Base-by-base conservation (phyloP, 805 yeast genomes). In the Yarrowia sp. region DNA sequence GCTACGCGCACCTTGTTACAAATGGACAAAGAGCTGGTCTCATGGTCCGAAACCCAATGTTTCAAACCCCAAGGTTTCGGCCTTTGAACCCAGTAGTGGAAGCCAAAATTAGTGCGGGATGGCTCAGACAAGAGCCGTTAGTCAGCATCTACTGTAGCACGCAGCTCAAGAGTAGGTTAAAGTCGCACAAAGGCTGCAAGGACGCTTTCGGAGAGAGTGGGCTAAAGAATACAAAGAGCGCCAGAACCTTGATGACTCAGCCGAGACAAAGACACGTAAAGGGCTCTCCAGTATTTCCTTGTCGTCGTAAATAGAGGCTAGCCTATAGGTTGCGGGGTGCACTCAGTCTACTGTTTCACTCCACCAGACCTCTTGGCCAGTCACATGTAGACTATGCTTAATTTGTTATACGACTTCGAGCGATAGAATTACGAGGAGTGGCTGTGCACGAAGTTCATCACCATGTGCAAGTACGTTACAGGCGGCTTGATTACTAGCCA, bases 31-130 rank as follows among this genome's bases (percentile, higher is more conserved):
- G 51, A 27, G 47, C 47, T n/a, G 47, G 31, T 21, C 16, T 42
- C 18, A 13, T 27, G 51, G 33, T 44, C 51, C 35, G 24, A 44
- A 27, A 44, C 51, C 10, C 51, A 27, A 44, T 27, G 24, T 13
- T 19, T 27, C 51, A 44, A 29, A 29, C 51, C 25, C 51, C 51
- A 44, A 29, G 22, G 51, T 44, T 44, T 44, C 51, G 51, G 51
- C 12, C 8, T 44, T 44, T 44, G 51, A 44, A 22, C 29, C 29
- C 12, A 10, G 22, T 22, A 22, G 46, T 19, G 29, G 14, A 25
- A 18, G 14, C 7, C 21, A n/a, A 41, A 39, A 12, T 14, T 9
- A 3, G 29, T 27, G 29, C 29, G 8, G 8, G 29, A 27, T n/a
- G n/a, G n/a, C n/a, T n/a, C n/a, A n/a, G n/a, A 27, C 29, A 24